Base-by-base conservation (phyloP, 345 rosid genomes). In the Citrus glauca region DNA sequence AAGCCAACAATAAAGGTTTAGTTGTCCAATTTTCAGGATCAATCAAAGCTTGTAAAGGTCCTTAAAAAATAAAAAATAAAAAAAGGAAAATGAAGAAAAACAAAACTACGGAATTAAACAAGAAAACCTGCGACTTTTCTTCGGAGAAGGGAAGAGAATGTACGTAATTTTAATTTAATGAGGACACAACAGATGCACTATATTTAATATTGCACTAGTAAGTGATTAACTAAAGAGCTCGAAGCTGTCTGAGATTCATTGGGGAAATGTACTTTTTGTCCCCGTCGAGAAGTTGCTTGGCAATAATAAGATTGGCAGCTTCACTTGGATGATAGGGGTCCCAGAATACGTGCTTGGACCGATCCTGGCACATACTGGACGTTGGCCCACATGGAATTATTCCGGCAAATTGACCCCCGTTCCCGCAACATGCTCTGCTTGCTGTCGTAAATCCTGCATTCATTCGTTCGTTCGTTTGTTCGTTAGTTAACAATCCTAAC, bases 301-400 rank as follows among this genome's bases (percentile, higher is more conserved):
- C 98, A 40, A 91, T 69, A 14, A 92, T 74, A 48, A 92, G 56
- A 75, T 91, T 93, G 59, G 98, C 91, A 11, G 97, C 96, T 75
- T 95, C 97, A 22, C 91, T 92, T 40, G 94, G 98, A 80, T 93
- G 96, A 82, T 91, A 93, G 57, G 97, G 90, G 81, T 95, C 96
- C 98, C 97, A 93, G 67, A 95, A 93, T 20, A 93, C 96, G 81
- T 90, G 91, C 78, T 89, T 92, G 25, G 85, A 67, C 67, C 96
- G 88, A 69, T 93, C 92, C 9, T 74, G 5, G 76, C 97, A 92
- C 78, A 93, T 69, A 62, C 79, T 90, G n/a, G 96, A 93, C 0
- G 88, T 86, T 9, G 94, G 97, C 53, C 96, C 99, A 63, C 98
- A 93, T 37, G 99, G 97, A 70, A 92, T 81, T 87, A 92, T 91